Evolutionary conservation across 108 stramenopile species (phyloP).

Genomic region (Nitzschia sp.): DNA sequence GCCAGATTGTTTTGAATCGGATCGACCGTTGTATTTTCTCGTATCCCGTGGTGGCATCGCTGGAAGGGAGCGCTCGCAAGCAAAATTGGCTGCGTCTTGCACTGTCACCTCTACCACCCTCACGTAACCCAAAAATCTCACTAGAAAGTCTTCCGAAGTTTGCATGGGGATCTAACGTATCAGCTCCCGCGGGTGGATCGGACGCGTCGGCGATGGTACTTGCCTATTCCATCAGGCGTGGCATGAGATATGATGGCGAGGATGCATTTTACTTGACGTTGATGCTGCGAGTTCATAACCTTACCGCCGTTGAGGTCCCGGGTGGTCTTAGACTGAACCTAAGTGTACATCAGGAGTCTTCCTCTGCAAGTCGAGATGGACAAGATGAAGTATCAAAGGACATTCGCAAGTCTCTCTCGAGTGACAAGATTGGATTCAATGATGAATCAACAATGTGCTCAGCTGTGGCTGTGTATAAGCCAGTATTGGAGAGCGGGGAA

Average conservation of each 20-base stretch:
- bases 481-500: constrained; percentile 65
- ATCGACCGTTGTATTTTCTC: constrained; percentile 37
- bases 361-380: constrained; percentile 42
- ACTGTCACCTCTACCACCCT: constrained; percentile 33
- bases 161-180: constrained; percentile 32
- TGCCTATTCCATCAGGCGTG: constrained; percentile 35
- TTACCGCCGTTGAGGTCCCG: constrained; percentile 43
- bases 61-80: constrained; percentile 20
- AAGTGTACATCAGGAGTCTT: constrained; percentile 51
- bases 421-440: constrained; percentile 11
- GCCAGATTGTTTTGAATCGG: constrained; percentile 34
- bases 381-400: constrained; percentile 34
- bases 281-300: constrained; percentile 45
- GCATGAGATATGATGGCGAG: constrained; percentile 47
- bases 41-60: constrained; percentile 23
- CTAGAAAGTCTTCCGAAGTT: constrained; percentile 16
- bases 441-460: constrained; percentile 31
- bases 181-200: constrained; percentile 33
- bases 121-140: constrained; percentile 13
- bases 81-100: constrained; percentile 42
- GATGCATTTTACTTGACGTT: constrained; percentile 44
- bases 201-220: constrained; percentile 42
- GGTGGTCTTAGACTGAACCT: constrained; percentile 48
- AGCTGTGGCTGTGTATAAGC: constrained; percentile 44
- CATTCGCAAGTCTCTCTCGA: constrained; percentile 26